Evolutionary conservation across 257 asterid species (phyloP), one percentile per base, ranked within the genome.

Genomic region (Euphrasia confusa): DNA sequence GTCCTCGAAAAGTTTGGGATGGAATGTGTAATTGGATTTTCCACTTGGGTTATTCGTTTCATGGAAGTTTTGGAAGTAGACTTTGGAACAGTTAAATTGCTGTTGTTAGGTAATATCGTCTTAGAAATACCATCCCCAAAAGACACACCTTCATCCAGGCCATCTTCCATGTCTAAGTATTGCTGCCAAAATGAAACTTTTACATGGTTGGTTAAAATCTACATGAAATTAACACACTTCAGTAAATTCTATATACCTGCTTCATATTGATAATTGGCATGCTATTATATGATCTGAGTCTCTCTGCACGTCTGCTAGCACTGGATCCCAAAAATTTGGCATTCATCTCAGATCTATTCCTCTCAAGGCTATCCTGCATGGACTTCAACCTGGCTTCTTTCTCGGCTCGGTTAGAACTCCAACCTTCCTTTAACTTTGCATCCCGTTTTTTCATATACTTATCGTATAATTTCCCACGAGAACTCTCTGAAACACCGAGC

Each of bases 281-380:
- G 71, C 74, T 72, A 72, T 77, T 87, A 70, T 75, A 89, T 10
- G 97, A 87, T 72, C 87, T 74, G 64, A 80, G 85, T 60, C 95
- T 86, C 82, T 89, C 90, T 21, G 96, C 92, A 65, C 87, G 93
- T 27, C 67, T 65, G 8, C 65, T 78, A 70, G 86, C 74, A 68
- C 77, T 80, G 65, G 89, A 84, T 65, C 80, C 85, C 7, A 85
- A 79, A 56, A 93, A 61, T 75, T 83, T 89, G 49, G 75, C 71
- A 78, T 87, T 82, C 95, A 93, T 90, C 75, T 93, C 94, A 58
- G 94, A 81, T 64, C 74, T 80, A 78, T 78, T 93, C 70, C 75
- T 73, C 76, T 89, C 97, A 57, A 89, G 80, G 78, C 82, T 85
- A 77, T 89, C 97, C 71, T 81, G 94, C 99, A 93, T 77, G 48